Percentiles rank a stretch among this genome's conserved stretches.
phyloP scores from a whole-genome alignment of 1,284 basidiomycete species.

The Cutaneotrichosporon mucoides region DNA sequence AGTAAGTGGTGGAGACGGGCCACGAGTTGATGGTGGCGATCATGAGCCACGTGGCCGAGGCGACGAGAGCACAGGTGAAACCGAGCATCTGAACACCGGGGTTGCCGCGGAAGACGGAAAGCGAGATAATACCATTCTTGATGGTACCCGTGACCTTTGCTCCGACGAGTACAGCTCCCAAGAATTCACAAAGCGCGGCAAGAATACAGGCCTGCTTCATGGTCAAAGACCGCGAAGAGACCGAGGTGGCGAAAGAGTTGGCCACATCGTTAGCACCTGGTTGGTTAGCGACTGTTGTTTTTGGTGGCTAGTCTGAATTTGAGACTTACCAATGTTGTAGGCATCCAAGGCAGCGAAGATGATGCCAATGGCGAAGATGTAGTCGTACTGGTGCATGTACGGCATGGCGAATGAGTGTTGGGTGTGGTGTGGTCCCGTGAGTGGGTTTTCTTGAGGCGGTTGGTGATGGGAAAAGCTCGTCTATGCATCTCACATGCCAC shows the following conservation, averaged over 20 bases:
- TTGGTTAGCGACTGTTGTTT: too few species aligned
- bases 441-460: background rate
- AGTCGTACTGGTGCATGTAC: constrained; percentile 50
- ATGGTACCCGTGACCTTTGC: constrained; percentile 51
- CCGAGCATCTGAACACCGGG: constrained; percentile 52
- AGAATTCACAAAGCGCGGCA: constrained; percentile 51
- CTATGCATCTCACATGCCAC: too few species aligned
- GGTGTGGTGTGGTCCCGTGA: background rate
- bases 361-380: constrained; percentile 50
- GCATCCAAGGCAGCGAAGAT: constrained; percentile 52
- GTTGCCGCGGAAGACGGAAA: constrained; percentile 48
- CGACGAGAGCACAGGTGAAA: constrained; percentile 50
- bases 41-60: constrained; percentile 50
- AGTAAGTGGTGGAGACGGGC: constrained; percentile 52
- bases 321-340: constrained; percentile 49
- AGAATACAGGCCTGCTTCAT: constrained; percentile 50
- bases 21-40: constrained; percentile 47
- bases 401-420: constrained; percentile 49
- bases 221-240: constrained; percentile 52
- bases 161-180: constrained; percentile 51
- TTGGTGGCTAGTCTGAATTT: background rate
- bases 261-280: constrained; percentile 44
- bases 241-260: constrained; percentile 52
- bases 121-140: constrained; percentile 52
- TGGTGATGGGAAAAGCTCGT: too few species aligned